phyloP scores from a whole-genome alignment of 2,329 filamentous ascomycete species.

The Bertia moriformis region DNA sequence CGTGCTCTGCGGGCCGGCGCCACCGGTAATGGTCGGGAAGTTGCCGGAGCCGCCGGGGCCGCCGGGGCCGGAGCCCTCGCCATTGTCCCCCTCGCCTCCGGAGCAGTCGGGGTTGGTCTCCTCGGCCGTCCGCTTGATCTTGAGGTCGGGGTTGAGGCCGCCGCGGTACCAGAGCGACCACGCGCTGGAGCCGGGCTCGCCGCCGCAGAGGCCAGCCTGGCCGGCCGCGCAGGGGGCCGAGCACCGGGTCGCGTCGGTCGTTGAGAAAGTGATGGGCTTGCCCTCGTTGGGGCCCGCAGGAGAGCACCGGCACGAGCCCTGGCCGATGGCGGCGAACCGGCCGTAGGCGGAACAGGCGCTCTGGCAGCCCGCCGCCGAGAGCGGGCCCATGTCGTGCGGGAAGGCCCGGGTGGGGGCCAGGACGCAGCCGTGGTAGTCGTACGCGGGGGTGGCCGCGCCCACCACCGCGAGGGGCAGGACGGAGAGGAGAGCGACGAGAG shows the following conservation, averaged over 20 bases:
- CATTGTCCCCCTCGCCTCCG: too few relatives aligned
- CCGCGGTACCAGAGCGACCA: background rate
- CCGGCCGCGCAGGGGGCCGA: background rate
- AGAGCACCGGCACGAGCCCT: background rate
- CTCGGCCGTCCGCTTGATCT: too few relatives aligned
- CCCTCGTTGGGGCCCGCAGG: background rate
- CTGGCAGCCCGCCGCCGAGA: background rate
- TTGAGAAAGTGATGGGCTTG: background rate
- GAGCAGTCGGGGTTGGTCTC: too few relatives aligned
- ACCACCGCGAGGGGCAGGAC: background rate
- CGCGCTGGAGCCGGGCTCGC: too few relatives aligned
- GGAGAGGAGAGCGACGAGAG: background rate
- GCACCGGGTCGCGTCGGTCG: background rate
- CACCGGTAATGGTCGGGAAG: too few relatives aligned
- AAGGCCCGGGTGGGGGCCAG: background rate
- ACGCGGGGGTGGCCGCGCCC: background rate
- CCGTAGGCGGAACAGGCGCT: background rate
- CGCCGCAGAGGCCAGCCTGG: background rate
- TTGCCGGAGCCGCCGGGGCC: too few relatives aligned
- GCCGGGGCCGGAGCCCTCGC: too few relatives aligned
- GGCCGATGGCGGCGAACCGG: background rate
- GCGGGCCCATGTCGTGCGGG: background rate
- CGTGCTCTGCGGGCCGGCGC: too few relatives aligned
- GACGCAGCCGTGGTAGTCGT: background rate
- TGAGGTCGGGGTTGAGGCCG: background rate